These are phyloP conservation scores for Eucommia ulmoides DNA, from an alignment of 257 asterid species.

Conservation along the genomic window DNA sequence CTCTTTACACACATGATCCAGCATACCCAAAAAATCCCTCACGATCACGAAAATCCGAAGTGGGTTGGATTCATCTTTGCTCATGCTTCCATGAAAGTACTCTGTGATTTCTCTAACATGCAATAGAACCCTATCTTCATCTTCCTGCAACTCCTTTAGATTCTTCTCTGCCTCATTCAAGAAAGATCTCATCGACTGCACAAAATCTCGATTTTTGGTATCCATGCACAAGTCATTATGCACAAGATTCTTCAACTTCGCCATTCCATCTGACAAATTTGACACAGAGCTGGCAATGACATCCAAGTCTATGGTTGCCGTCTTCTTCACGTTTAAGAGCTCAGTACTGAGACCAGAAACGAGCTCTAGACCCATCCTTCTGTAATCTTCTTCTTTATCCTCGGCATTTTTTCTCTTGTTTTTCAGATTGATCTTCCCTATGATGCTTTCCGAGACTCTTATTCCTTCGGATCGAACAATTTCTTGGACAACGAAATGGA, in stretches of 20 bases:
- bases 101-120: constrained; percentile 72
- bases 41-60: constrained; percentile 79
- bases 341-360: constrained; percentile 64
- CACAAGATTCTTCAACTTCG: constrained; percentile 27
- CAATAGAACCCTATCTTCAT: constrained; percentile 51
- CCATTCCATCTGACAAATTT: constrained; percentile 39
- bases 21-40: constrained; percentile 75
- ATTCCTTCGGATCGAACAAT: constrained; percentile 81
- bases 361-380: constrained; percentile 79
- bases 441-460: constrained; percentile 77
- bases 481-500: constrained; percentile 94
- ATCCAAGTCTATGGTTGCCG: constrained; percentile 76
- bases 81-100: constrained; percentile 85
- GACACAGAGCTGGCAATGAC: constrained; percentile 76
- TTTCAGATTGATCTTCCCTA: constrained; percentile 69
- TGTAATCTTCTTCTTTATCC: constrained; percentile 66
- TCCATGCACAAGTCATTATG: constrained; percentile 25
- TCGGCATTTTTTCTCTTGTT: constrained; percentile 19
- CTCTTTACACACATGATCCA: constrained; percentile 86
- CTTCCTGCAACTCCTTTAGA: constrained; percentile 56
- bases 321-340: constrained; percentile 85
- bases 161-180: constrained; percentile 37
- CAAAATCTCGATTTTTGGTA: constrained; percentile 46
- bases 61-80: constrained; percentile 75
- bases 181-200: constrained; percentile 48